Evolutionary conservation across 345 rosid genomes (phyloP).

Genomic region (Odontarrhena argentea): DNA sequence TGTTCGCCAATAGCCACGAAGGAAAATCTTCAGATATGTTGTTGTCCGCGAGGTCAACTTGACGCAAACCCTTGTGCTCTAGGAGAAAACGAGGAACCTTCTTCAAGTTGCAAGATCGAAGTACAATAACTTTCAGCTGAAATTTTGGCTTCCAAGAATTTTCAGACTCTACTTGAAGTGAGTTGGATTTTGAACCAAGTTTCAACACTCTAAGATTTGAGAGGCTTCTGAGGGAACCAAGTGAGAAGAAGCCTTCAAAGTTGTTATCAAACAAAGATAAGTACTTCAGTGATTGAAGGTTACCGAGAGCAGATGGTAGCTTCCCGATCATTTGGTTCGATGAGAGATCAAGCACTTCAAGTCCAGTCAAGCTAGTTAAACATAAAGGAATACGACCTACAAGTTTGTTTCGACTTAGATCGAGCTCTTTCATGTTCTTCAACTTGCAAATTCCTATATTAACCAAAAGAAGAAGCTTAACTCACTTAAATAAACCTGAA

Average conservation of each 20-base stretch:
- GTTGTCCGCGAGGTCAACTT: constrained; percentile 25
- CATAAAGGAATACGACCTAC: constrained; percentile 15
- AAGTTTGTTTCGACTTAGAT: constrained; percentile 9
- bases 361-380: background rate
- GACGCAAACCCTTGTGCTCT: constrained; percentile 17
- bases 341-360: constrained; percentile 29
- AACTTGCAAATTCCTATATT: constrained; percentile 19
- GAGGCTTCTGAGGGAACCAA: constrained; percentile 21
- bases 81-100: constrained; percentile 34
- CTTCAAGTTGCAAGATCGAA: too few species aligned
- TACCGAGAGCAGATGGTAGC: background rate
- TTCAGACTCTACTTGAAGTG: background rate
- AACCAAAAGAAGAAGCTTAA: background rate
- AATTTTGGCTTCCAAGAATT: constrained; percentile 20
- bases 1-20: constrained; percentile 23
- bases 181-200: constrained; percentile 2
- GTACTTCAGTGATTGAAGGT: constrained; percentile 31
- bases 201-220: constrained; percentile 23
- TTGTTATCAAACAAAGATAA: constrained; percentile 16
- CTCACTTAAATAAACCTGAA: background rate
- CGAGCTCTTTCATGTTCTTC: too few species aligned
- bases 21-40: constrained; percentile 18
- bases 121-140: constrained; percentile 17
- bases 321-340: constrained; percentile 16
- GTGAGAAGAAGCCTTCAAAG: constrained; percentile 34